Percentiles rank a stretch among this genome's conserved stretches.
phyloP scores from a whole-genome alignment of 2,329 filamentous ascomycete species.

The Aspergillus texensis region DNA sequence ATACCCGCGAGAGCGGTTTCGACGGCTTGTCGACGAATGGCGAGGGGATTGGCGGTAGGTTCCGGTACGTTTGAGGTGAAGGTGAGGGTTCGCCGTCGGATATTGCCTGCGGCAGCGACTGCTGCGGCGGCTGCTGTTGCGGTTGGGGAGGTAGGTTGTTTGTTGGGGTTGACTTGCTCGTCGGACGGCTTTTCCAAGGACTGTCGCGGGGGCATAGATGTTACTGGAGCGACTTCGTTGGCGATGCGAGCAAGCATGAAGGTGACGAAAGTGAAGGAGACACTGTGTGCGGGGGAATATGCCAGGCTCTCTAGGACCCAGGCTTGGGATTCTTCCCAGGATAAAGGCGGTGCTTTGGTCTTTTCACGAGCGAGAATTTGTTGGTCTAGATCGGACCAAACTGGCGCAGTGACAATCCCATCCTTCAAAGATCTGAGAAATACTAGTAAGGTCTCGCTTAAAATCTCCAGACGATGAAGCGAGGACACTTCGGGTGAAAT shows the following conservation, averaged over 20 bases:
- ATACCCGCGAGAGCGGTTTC: constrained; percentile 66
- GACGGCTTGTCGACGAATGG: constrained; percentile 60
- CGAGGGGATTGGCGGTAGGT: constrained; percentile 47
- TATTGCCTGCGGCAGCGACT: constrained; percentile 33
- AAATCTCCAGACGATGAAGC: constrained; percentile 71
- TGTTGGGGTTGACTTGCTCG: constrained; percentile 7
- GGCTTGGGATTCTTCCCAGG: constrained; percentile 59
- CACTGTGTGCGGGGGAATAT: constrained; percentile 74
- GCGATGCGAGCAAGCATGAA: constrained; percentile 69
- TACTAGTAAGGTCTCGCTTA: constrained; percentile 70
- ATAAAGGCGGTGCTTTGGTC: constrained; percentile 49
- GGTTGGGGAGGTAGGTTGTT: constrained; percentile 10
- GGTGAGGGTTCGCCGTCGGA: constrained; percentile 32
- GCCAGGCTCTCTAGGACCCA: constrained; percentile 74
- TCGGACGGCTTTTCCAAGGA: constrained; percentile 6
- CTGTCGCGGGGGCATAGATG: constrained; percentile 19
- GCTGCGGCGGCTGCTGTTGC: constrained; percentile 27
- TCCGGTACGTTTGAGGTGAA: constrained; percentile 30
- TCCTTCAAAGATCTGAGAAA: constrained; percentile 78
- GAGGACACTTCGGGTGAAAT: constrained; percentile 67
- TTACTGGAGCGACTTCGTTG: constrained; percentile 55
- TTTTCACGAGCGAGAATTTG: constrained; percentile 56
- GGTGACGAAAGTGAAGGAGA: constrained; percentile 84
- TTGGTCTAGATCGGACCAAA: constrained; percentile 72
- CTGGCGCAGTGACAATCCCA: constrained; percentile 69